Evolutionary conservation across 2,329 filamentous ascomycete species (phyloP), one percentile per base, ranked within the genome.

Genomic region (Epichloe sylvatica): DNA sequence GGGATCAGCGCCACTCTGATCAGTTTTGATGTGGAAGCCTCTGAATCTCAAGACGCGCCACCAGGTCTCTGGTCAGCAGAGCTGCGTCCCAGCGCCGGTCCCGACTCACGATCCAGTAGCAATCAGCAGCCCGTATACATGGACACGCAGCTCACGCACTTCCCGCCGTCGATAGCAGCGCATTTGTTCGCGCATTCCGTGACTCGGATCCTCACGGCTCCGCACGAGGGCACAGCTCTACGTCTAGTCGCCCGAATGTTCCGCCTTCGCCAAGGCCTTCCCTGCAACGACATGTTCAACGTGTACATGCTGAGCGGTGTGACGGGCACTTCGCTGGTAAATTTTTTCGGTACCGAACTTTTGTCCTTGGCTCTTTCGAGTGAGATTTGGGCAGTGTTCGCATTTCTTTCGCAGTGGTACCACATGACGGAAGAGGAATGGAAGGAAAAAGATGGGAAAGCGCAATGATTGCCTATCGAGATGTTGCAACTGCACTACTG

Each of bases 11-110:
- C 76, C 1, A 78, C 76, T 0, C 63, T 80, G 5, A 79, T 81
- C 47, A 79, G 75, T 54, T 80, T 81, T 50, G 77, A 81, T 50
- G 76, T 80, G 30, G 77, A 81, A 53, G 73, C 76, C 0, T 73
- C 70, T 3, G 76, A 79, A 44, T 66, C 74, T 0, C 70, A 67
- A 3, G 73, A 77, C 45, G 67, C 69, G 3, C 72, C 72, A 1
- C 65, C 72, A 2, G 76, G 74, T 13, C 60, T 76, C 1, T 81
- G 77, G 77, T 77, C 74, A 4, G 77, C 77, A 12, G 77, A 81
- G 57, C 60, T 80, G 17, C 70, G 77, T 0, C 75, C 76, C 3
- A 79, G 72, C 52, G 61, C 64, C 25, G 62, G 62, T 1, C 51
- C 58, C 3, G 67, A 70, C 36, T 45, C 60, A 13, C 60, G 60